Evolutionary conservation across 176 grass and related monocot species (phyloP), one percentile per base, ranked within the genome.

Genomic region (Hordeum marinum): DNA sequence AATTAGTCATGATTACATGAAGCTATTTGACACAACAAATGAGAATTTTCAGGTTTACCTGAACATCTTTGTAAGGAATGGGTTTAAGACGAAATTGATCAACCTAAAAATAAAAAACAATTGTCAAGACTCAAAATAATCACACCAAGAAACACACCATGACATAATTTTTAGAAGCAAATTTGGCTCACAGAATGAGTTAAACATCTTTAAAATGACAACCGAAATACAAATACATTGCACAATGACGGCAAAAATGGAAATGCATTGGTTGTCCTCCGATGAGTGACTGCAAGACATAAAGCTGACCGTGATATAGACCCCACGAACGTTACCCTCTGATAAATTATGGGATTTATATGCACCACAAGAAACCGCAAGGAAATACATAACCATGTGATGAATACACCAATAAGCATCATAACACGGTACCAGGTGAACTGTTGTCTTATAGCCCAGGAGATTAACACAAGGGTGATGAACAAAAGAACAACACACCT

Each of bases 81-180:
- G 96, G 89, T n/a, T 90, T 48, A 85, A 98, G 89, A 80, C 93
- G 87, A 90, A 91, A 87, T 59, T 98, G 89, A 61, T 98, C 96
- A 29, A 98, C 93, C 96, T 98, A 76, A 87, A 84, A 63, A 79
- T 41, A 66, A 26, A 69, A 65, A 80, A 66, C 43, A 83, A 76
- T 35, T 52, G 48, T 91, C 72, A 54, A 75, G 15, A 54, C 26
- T 75, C 65, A 91, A 69, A 86, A 72, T 75, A 75, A 82, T 75
- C 18, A n/a, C 8, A 52, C 23, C 79, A 75, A 62, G 37, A 62
- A 54, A 27, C 9, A 24, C 55, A 8, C 25, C 57, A 67, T 85
- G 58, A 52, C 40, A 60, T 52, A 88, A 72, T 25, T 34, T 25
- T 32, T 9, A 58, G 21, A 41, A 57, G 67, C 63, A 43, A 18